phyloP scores from a whole-genome alignment of 2,329 filamentous ascomycete species.

The Rhinocladiella mackenziei region DNA sequence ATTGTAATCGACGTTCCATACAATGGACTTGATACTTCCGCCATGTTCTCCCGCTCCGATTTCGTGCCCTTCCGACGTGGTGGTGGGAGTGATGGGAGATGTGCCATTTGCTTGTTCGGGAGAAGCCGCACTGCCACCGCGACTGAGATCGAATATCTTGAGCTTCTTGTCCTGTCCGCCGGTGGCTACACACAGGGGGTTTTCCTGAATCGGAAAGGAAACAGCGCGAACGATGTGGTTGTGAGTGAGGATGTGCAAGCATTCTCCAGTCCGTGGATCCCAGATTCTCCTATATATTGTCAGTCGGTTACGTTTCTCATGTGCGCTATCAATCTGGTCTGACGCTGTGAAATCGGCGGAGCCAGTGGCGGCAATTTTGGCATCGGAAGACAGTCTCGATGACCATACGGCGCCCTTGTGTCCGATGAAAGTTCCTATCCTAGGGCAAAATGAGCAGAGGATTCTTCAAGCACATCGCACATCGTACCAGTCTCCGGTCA shows the following conservation, averaged over 20 bases:
- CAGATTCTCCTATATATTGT: conserved; percentile 72
- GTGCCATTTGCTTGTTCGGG: conserved; percentile 38
- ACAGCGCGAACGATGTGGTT: conserved; percentile 93
- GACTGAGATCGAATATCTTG: conserved; percentile 79
- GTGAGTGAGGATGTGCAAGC: conserved; percentile 80
- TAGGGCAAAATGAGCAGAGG: conserved; percentile 30
- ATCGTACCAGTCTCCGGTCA: conserved; percentile 83
- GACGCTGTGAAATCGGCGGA: conserved; percentile 95
- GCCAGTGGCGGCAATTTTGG: conserved; percentile 81
- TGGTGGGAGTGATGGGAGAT: conserved; percentile 36
- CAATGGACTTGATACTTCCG: conserved; percentile 90
- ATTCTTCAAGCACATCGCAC: neutral
- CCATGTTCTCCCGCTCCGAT: conserved; percentile 80
- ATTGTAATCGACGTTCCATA: conserved; percentile 87
- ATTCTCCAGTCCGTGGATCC: conserved; percentile 93
- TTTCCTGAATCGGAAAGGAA: conserved; percentile 77
- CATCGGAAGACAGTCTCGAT: conserved; percentile 82
- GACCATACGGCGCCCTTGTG: conserved; percentile 99
- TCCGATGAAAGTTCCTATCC: conserved; percentile 95
- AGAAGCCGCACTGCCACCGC: conserved; percentile 42
- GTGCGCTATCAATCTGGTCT: conserved; percentile 35
- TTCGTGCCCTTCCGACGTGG: conserved; percentile 49
- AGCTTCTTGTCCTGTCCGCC: conserved; percentile 96
- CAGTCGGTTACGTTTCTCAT: conserved; percentile 5
- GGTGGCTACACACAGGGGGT: conserved; percentile 78